A percentile compares a stretch with the other conserved stretches of the same genome.
phyloP scores from a whole-genome alignment of 2,329 filamentous ascomycete species.

The Penicillium sp. region DNA sequence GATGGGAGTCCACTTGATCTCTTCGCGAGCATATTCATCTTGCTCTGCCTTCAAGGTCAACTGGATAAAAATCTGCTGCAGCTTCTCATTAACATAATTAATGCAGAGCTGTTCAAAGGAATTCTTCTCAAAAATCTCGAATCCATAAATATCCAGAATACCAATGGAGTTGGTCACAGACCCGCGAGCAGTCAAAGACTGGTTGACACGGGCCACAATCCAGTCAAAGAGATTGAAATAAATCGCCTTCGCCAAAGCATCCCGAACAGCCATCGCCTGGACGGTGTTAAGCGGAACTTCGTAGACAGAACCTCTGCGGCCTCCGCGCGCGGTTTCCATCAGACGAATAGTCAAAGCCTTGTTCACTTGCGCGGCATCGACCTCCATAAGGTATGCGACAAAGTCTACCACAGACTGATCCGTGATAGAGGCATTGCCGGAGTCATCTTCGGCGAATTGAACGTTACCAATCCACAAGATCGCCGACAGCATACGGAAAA shows the following conservation, averaged over 20 bases:
- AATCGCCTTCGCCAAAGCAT: conserved; percentile 91
- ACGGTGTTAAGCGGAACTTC: conserved; percentile 80
- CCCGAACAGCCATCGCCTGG: conserved; percentile 82
- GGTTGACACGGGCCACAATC: conserved; percentile 92
- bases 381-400: conserved; percentile 88
- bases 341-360: conserved; percentile 88
- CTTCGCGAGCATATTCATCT: conserved; percentile 91
- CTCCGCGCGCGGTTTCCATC: conserved; percentile 69
- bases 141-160: conserved; percentile 98
- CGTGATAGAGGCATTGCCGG: conserved; percentile 79
- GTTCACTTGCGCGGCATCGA: conserved; percentile 75
- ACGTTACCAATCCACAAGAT: conserved; percentile 96
- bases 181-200: conserved; percentile 77
- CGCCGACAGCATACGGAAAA: conserved; percentile 91
- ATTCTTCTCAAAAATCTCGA: conserved; percentile 99
- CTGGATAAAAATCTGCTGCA: conserved; percentile 99
- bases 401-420: conserved; percentile 94
- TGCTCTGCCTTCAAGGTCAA: conserved; percentile 95
- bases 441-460: conserved; percentile 84
- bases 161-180: conserved; percentile 81
- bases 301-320: conserved; percentile 66
- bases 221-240: conserved; percentile 98
- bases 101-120: conserved; percentile 99
- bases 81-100: conserved; percentile 99
- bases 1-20: conserved; percentile 98